Base-by-base conservation (phyloP, 2,329 filamentous ascomycete genomes). In the Metarhizium humberi region DNA sequence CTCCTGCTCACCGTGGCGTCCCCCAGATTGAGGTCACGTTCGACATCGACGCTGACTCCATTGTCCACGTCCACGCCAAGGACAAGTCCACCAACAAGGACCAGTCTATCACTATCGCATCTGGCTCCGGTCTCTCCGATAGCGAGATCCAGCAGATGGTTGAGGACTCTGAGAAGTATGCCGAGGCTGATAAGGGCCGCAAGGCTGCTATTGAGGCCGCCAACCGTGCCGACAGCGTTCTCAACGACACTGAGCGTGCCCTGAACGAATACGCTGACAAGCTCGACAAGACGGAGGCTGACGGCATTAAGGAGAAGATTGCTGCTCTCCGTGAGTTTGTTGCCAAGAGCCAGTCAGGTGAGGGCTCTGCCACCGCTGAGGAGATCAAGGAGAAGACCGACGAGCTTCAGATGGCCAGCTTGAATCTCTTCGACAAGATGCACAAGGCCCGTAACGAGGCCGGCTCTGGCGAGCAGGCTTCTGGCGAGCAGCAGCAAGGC, bases 11-110 rank as follows among this genome's bases (percentile, higher is more conserved):
- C 81, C 91, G 92, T 73, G 92, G 92, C 79, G 90, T 96, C 59
- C 92, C 92, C 61, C 92, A 97, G 75, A 82, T 97, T 56, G 92
- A 97, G 81, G 92, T 97, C 66, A 96, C 92, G 68, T 97, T 97
- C 76, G 92, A 97, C 75, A 96, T 97, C 72, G 92, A 97, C 67
- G 92, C 92, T 68, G 91, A 97, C 75, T 95, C 91, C 18, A 96
- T 97, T 66, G 91, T 97, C 66, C 92, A 96, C 80, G 92, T 97
- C 61, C 88, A 94, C 74, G 92, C 92, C 74, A 96, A 95, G 83
- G 92, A 97, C 79, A 96, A 97, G 87, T 92, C 91, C 66, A 97
- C 92, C 77, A 90, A 90, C 86, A 97, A 96, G 86, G 92, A 97
- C 72, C 92, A 99, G 82, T 96, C 92, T 60, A 97, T 99, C 78